phyloP scores from a whole-genome alignment of 2,329 filamentous ascomycete species.

The Penicillium sp. region DNA sequence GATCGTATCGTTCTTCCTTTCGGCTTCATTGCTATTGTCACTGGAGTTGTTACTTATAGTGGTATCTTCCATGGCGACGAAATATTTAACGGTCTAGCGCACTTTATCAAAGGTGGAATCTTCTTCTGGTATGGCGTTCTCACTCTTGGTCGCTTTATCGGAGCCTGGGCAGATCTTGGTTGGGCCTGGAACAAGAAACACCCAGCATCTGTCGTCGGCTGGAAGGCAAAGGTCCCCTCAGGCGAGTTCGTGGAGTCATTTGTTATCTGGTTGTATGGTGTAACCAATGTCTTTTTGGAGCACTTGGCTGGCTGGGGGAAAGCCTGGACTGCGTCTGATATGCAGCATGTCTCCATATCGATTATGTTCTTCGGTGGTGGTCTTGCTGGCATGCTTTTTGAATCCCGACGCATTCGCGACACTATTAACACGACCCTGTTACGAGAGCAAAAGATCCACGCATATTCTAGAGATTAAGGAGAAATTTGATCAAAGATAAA shows the following conservation, averaged over 20 bases:
- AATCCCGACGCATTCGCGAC: neutral
- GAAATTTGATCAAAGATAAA: too few relatives aligned
- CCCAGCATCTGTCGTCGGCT: neutral
- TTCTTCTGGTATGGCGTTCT: neutral
- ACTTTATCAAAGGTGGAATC: neutral
- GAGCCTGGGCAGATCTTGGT: neutral
- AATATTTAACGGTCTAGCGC: neutral
- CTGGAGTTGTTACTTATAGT: neutral
- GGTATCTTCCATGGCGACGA: neutral
- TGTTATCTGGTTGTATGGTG: neutral
- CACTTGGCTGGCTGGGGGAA: neutral
- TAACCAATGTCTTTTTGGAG: neutral
- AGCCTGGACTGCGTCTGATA: neutral
- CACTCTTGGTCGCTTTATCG: neutral
- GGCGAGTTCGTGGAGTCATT: neutral
- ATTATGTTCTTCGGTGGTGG: neutral
- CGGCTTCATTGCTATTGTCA: neutral
- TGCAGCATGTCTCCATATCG: neutral
- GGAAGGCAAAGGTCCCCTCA: neutral
- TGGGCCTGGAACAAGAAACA: neutral
- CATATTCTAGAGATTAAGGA: neutral
- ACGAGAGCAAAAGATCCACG: neutral
- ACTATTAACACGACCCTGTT: too few relatives aligned
- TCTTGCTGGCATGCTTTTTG: neutral
- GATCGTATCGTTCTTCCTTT: neutral